phyloP scores from a whole-genome alignment of 306 rosid genomes.

The Castanopsis chinensis region DNA sequence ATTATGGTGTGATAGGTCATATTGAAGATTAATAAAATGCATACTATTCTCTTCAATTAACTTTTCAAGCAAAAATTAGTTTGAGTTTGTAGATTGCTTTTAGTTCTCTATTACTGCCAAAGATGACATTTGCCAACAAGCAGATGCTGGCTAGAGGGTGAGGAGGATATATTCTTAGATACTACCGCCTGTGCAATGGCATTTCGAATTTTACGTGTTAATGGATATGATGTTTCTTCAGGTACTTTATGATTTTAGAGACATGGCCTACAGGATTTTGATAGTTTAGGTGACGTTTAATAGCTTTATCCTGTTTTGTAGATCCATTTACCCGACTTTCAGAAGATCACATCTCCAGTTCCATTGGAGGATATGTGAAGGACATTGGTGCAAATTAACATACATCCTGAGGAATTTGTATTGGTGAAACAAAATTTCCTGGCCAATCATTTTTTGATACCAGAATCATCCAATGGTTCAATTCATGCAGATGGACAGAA shows the following conservation, averaged over 20 bases:
- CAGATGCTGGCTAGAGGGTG: constrained; percentile 67
- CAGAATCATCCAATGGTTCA: constrained; percentile 23
- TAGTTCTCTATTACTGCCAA: constrained; percentile 1
- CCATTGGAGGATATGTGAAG: constrained; percentile 73
- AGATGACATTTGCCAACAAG: constrained; percentile 8
- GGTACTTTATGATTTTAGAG: constrained; percentile 30
- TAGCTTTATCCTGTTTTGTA: constrained; percentile 29
- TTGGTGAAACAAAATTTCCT: constrained; percentile 50
- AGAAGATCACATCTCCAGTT: constrained; percentile 51
- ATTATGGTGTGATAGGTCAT: neutral
- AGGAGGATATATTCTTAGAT: constrained; percentile 64
- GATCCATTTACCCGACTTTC: constrained; percentile 64
- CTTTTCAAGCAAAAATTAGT: neutral
- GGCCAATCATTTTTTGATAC: constrained; percentile 55
- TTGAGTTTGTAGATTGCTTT: neutral
- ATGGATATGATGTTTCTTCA: constrained; percentile 78
- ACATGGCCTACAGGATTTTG: neutral
- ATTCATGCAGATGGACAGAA: constrained; percentile 25
- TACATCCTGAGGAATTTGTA: constrained; percentile 60
- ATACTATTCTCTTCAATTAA: neutral
- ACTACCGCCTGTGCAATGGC: constrained; percentile 76
- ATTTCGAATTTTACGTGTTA: constrained; percentile 59
- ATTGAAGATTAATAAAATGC: neutral
- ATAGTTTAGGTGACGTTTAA: neutral
- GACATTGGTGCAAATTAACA: constrained; percentile 53